Evolutionary conservation across 768 basidiomycete species (phyloP), one percentile per base, ranked within the genome.

Genomic region (Infundibulicybe gibba): DNA sequence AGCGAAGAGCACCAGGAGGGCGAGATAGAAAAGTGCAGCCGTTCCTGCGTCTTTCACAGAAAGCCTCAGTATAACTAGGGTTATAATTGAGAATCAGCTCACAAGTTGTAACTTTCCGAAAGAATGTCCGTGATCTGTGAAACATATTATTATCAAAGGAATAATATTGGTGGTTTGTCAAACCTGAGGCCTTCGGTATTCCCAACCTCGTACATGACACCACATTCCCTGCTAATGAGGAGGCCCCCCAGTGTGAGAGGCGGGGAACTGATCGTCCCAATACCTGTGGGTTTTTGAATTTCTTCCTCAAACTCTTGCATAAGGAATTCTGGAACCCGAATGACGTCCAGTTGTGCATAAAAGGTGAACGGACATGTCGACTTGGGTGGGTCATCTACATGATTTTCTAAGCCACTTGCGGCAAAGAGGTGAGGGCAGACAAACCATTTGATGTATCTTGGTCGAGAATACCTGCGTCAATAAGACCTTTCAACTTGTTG

Each of bases 151-250:
- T 40, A 50, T 13, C 39, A 40, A 16, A 25, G 41, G 9, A 49
- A 44, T 41, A n/a, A 45, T 30, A 31, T 6, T n/a, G 88, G 32
- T 37, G 11, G 15, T 12, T 25, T 4, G 11, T 49, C 71, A 17
- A 50, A 88, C 85, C 86, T 77, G 42, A 94, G 59, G 0, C 91
- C 91, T 38, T 81, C 73, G 0, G 83, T 80, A 17, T 83, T 76
- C 20, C 71, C 72, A 3, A 91, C 57, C 48, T 84, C 83, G 42
- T 83, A 81, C 33, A 91, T 62, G 33, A 92, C 64, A 3, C 89
- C 93, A 58, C 93, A 95, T 49, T 88, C 79, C 56, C 78, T 79
- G 60, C 92, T 94, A 40, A 94, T 57, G 1, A 92, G 60, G 6
- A 94, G 67, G 8, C 81, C 87, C 43, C 76, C 78, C 38, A 90